A percentile compares a stretch with the other conserved stretches of the same genome.
phyloP scores from a whole-genome alignment of 148 eudicot species.

The Fagopyrum tataricum region DNA sequence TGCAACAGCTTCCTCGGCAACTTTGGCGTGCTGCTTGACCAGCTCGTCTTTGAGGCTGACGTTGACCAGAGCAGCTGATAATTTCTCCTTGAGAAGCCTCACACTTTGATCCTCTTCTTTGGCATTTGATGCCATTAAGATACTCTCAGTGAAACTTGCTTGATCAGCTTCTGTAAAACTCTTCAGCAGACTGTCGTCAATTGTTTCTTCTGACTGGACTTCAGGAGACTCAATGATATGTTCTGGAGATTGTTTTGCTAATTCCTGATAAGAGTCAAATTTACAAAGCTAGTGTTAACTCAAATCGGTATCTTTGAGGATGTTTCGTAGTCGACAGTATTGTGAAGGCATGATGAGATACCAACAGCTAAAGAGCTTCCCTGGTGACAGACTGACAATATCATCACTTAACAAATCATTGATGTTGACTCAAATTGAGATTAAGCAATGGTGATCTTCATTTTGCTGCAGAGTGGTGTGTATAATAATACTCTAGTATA shows the following conservation, averaged over 20 bases:
- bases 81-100: constrained; percentile 55
- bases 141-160: neutral
- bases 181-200: neutral
- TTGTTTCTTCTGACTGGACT: constrained; percentile 35
- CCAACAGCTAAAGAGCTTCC: neutral
- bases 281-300: too few relatives aligned
- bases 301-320: too few relatives aligned
- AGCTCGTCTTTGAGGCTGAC: constrained; percentile 80
- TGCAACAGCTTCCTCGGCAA: constrained; percentile 96
- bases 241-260: constrained; percentile 28
- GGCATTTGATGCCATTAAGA: constrained; percentile 28
- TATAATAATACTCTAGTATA: too few relatives aligned
- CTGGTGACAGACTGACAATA: neutral
- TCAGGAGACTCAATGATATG: constrained; percentile 45
- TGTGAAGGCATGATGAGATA: neutral
- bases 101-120: constrained; percentile 36
- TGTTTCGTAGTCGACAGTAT: neutral
- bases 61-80: constrained; percentile 80
- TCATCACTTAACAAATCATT: neutral
- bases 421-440: neutral
- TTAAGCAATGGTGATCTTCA: too few relatives aligned
- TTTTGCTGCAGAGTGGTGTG: too few relatives aligned
- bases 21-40: constrained; percentile 83
- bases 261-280: constrained; percentile 20
- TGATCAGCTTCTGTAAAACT: constrained; percentile 6